Evolutionary conservation across 1,284 basidiomycete species (phyloP).

Genomic region (Singerocomus inundabilis): DNA sequence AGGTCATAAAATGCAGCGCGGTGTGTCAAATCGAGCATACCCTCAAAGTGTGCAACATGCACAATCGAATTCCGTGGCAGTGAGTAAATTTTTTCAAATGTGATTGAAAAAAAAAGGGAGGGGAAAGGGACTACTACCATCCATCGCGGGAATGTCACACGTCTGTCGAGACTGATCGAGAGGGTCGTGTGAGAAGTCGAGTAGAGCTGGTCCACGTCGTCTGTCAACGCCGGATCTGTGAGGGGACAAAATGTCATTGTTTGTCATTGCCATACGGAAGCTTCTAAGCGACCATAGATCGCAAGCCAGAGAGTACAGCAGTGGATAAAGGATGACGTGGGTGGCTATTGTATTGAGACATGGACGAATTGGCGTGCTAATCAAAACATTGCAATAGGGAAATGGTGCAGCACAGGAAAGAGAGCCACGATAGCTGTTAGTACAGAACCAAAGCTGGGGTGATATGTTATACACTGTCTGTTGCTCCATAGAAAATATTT

Average conservation of each 20-base stretch:
- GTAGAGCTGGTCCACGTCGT: not conserved
- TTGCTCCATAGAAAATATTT: conserved; percentile 7
- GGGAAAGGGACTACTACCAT: not conserved
- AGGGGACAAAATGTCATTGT: not conserved
- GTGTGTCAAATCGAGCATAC: not conserved
- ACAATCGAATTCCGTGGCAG: conserved; percentile 1
- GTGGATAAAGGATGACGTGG: conserved; percentile 7
- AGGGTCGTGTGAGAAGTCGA: not conserved
- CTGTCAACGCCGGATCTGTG: not conserved
- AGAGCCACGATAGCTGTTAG: conserved; percentile 8
- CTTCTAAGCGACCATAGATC: not conserved
- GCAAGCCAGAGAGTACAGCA: conserved; percentile 9
- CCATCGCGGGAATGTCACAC: conserved; percentile 2
- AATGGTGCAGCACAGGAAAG: conserved; percentile 3
- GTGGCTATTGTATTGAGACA: conserved; percentile 5
- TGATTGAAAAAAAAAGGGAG: not conserved
- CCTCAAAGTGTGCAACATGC: not conserved
- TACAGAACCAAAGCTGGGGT: conserved; percentile 16
- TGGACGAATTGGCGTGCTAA: conserved; percentile 7
- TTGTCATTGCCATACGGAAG: not conserved
- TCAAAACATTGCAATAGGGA: conserved; percentile 17
- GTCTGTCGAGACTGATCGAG: not conserved
- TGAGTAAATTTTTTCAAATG: not conserved
- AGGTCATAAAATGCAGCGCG: too few species aligned
- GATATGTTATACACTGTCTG: conserved; percentile 15